A percentile compares a stretch with the other conserved stretches of the same genome.
These are phyloP conservation scores for Fraxinus sp. DNA, from an alignment of 305 asterid genomes.

Conservation along the genomic window DNA sequence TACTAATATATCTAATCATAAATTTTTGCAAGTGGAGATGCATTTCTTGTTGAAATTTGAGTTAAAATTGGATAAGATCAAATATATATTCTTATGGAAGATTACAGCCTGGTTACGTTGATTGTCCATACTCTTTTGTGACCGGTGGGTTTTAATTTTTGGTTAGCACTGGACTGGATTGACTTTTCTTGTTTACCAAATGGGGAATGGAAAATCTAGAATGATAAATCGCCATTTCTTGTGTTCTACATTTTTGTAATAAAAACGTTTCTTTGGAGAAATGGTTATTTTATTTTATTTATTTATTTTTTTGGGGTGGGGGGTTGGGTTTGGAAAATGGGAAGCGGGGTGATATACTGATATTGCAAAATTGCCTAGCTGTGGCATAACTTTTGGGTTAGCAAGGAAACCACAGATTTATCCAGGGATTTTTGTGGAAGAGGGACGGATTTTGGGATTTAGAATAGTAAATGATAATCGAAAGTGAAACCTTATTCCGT, in stretches of 20 bases:
- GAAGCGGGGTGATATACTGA: neutral
- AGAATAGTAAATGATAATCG: neutral
- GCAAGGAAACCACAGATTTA: neutral
- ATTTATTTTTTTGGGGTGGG: neutral
- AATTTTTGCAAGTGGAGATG: neutral
- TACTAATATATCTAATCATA: neutral
- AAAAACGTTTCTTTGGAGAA: neutral
- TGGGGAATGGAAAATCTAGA: neutral
- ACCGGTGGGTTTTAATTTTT: neutral
- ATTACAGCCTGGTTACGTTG: neutral
- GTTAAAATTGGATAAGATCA: neutral
- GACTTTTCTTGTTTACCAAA: neutral
- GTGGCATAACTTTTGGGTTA: neutral
- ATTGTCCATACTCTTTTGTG: neutral
- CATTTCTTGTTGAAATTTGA: neutral
- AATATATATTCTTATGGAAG: neutral
- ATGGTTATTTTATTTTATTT: neutral
- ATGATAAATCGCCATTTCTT: neutral
- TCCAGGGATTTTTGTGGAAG: neutral
- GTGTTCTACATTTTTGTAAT: neutral
- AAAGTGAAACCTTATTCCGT: neutral
- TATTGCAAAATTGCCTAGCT: neutral
- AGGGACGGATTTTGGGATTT: neutral
- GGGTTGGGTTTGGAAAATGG: neutral
- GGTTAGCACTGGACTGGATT: neutral